Conservation (phyloP, 352 stramenopile species). For the Globisporangium emineosum region DNA sequence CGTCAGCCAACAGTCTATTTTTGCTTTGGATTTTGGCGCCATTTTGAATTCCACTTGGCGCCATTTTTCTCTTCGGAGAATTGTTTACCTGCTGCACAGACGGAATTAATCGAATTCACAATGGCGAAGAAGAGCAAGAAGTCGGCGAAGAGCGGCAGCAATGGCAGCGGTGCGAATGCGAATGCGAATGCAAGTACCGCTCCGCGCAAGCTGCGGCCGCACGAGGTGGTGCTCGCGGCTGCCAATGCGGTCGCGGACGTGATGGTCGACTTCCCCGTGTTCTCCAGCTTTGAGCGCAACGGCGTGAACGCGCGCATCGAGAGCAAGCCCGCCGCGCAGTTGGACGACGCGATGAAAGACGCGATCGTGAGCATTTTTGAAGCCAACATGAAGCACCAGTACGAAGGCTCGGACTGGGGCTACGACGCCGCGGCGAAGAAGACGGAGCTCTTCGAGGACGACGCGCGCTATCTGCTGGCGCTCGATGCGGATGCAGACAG, state of each 20-base stretch:
- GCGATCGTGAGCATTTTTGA: constrained; percentile 80
- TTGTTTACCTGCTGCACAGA: neutral
- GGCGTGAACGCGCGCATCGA: constrained; percentile 39
- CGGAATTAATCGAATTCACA: neutral
- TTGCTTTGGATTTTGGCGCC: constrained; percentile 3
- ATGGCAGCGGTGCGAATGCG: neutral
- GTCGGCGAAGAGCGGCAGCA: constrained; percentile 12
- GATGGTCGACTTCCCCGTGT: constrained; percentile 56
- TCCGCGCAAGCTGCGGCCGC: neutral
- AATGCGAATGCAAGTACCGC: neutral
- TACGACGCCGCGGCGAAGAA: constrained; percentile 85
- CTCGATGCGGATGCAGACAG: constrained; percentile 15
- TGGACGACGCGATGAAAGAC: constrained; percentile 31
- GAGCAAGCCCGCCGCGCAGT: constrained; percentile 34
- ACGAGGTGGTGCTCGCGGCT: constrained; percentile 29
- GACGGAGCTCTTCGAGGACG: constrained; percentile 78
- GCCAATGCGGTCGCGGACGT: constrained; percentile 60
- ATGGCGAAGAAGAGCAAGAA: constrained; percentile 28
- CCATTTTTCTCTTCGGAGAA: constrained; percentile 5
- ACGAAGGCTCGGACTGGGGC: constrained; percentile 87
- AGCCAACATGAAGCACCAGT: constrained; percentile 90
- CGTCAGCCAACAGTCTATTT: neutral
- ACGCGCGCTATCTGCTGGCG: constrained; percentile 86
- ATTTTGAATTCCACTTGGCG: constrained; percentile 1
- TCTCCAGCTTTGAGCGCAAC: constrained; percentile 53